Base-by-base conservation (phyloP, 2,329 filamentous ascomycete species). In the Cladosporium sphaerospermum region DNA sequence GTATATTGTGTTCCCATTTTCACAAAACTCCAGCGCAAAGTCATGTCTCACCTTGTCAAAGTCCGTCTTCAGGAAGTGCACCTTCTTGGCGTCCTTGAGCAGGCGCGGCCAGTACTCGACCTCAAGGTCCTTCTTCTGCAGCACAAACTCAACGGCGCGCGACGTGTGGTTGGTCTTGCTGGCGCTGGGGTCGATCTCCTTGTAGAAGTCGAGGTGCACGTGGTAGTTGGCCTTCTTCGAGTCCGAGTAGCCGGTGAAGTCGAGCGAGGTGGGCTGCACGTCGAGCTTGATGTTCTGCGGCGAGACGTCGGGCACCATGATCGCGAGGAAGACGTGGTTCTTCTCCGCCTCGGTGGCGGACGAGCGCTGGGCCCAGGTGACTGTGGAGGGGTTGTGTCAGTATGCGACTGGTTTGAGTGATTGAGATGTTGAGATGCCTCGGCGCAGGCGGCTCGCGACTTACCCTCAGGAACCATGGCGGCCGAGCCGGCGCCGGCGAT, bases 331-430 rank as follows among this genome's bases (percentile, higher is more conserved):
- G 79, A 99, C 77, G 77, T 89, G 88, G 81, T 99, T 99, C 79
- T 91, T 95, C 71, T 85, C 80, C 53, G 87, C 71, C 52, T 96
- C 91, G 62, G 78, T 78, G 64, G 73, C 77, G 68, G 85, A 93
- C 44, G 92, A 97, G 79, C 93, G 91, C 79, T 99, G 93, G 61
- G 93, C 92, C 93, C 93, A 99, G 74, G 90, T 87, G 65, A 99
- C 93, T 97, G 67, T 55, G 59, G 41, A 52, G 54, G 11, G 13
- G 28, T 28, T 45, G 49, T 59, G 61, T 66, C 55, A 64, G 59
- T 46, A 42, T 36, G 11, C 39, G 45, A 14, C 14, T 28, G 28
- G 8, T 55, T 41, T 31, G 28, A n/a, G 45, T 33, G 23, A 32
- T 16, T 31, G 14, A 44, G 57, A 14, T 14, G 18, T 19, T 14